Base-by-base conservation (phyloP, 2,329 filamentous ascomycete species). In the Colletotrichum tamarilloi region DNA sequence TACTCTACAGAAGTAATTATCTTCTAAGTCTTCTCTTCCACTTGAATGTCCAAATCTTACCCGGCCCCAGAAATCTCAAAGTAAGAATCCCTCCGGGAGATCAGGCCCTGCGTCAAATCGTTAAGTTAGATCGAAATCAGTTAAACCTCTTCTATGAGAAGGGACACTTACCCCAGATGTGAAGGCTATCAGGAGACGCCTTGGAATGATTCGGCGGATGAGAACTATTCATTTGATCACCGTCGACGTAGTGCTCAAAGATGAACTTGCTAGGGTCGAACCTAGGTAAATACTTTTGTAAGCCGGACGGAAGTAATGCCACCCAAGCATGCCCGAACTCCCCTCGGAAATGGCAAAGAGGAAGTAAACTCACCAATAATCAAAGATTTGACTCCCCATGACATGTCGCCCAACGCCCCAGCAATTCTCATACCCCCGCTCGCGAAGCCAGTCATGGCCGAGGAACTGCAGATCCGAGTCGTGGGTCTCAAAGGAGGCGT, bases 401-500 rank as follows among this genome's bases (percentile, higher is more conserved):
- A 93, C 87, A 83, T 94, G 92, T 65, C 92, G 82, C 0, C 92
- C 92, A 0, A 94, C 89, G 1, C 92, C 92, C 92, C 92, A 94
- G 75, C 91, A 91, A 76, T 86, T 89, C 77, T 86, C 86, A 78
- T 92, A 92, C 1, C 89, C 89, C 79, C 91, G 89, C 74, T 89
- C 83, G 2, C 85, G 85, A 74, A 94, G 82, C 90, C 91, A 94
- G 77, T 92, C 88, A 81, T 94, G 92, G 0, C 92, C 92, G 3
- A 94, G 83, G 35, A 90, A 85, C 83, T 94, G 92, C 5, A 90
- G 89, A 78, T 94, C 92, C 76, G 92, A 93, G 79, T 94, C 91
- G 76, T 92, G 89, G 4, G 92, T 91, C 81, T 94, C 92, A 75
- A 92, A 94, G 2, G 87, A 90, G 22, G 88, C 89, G 81, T 94